These are phyloP conservation scores for Teunomyces pallodes DNA, from an alignment of 805 yeast species.

Conservation along the genomic window DNA sequence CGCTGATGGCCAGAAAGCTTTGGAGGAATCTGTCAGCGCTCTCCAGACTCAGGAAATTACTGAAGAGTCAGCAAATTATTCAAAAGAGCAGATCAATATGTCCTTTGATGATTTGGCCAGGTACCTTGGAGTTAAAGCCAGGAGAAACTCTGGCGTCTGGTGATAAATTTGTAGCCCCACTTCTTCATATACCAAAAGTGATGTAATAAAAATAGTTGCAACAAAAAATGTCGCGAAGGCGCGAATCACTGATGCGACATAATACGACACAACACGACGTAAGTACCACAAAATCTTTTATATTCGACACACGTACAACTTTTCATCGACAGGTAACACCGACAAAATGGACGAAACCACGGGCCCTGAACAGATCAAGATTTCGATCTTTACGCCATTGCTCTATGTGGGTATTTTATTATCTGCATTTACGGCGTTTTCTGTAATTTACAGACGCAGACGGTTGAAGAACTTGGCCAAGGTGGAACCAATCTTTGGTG, in stretches of 20 bases:
- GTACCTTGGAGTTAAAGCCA: conserved; percentile 58
- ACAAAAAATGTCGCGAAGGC: not conserved
- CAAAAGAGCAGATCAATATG: conserved; percentile 50
- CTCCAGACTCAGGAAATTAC: not conserved
- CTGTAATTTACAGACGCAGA: conserved; percentile 62
- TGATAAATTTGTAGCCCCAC: conserved; percentile 19
- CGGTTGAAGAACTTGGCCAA: conserved; percentile 51
- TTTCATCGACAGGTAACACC: not conserved
- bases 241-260: not conserved
- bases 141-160: conserved; percentile 56
- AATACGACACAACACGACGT: not conserved
- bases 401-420: conserved; percentile 70
- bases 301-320: conserved; percentile 1
- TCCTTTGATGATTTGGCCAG: conserved; percentile 65
- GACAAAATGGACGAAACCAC: conserved; percentile 15
- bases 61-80: conserved; percentile 7
- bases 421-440: conserved; percentile 64
- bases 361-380: conserved; percentile 25
- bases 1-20: conserved; percentile 10
- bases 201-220: not conserved
- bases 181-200: too few relatives aligned
- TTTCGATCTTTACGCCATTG: conserved; percentile 61
- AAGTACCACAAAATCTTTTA: not conserved
- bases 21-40: conserved; percentile 4
- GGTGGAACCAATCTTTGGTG: conserved; percentile 71